A percentile compares a stretch with the other conserved stretches of the same genome.
phyloP scores from a whole-genome alignment of 805 yeast species.

The Metschnikowia colocasiae region DNA sequence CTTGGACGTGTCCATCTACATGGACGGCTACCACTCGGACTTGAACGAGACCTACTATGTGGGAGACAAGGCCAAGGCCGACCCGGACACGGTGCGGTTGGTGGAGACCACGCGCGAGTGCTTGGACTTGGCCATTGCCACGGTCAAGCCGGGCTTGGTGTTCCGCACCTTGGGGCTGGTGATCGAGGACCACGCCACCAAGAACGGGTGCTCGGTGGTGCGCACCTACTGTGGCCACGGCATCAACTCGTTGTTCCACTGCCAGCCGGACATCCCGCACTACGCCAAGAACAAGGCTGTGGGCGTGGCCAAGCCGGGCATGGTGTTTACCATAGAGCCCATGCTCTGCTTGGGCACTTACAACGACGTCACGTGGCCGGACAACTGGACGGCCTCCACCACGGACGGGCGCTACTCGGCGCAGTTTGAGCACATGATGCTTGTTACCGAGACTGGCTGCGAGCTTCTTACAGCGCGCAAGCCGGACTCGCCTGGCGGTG shows the following conservation, averaged over 20 bases:
- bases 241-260: slow-evolving; percentile 79
- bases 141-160: slow-evolving; percentile 87
- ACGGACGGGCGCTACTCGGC: slow-evolving; percentile 88
- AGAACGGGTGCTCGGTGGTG: slow-evolving; percentile 79
- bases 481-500: slow-evolving; percentile 85
- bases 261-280: slow-evolving; percentile 90
- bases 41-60: slow-evolving; percentile 95
- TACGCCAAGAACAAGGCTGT: slow-evolving; percentile 90
- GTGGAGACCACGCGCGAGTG: slow-evolving; percentile 88
- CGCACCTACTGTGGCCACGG: slow-evolving; percentile 95
- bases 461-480: slow-evolving; percentile 85
- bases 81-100: slow-evolving; percentile 78
- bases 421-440: slow-evolving; percentile 90
- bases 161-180: slow-evolving; percentile 83
- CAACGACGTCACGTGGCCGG: slow-evolving; percentile 90
- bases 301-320: slow-evolving; percentile 93
- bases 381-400: slow-evolving; percentile 93
- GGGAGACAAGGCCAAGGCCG: slow-evolving; percentile 79
- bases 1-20: slow-evolving; percentile 80
- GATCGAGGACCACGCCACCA: slow-evolving; percentile 81
- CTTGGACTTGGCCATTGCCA: slow-evolving; percentile 74
- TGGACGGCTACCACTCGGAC: slow-evolving; percentile 90
- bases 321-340: slow-evolving; percentile 96
- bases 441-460: slow-evolving; percentile 90
- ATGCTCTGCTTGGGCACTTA: slow-evolving; percentile 87